Evolutionary conservation across 2,329 filamentous ascomycete genomes (phyloP), one percentile per base, ranked within the genome.

Genomic region (Cladorrhinum sp.): DNA sequence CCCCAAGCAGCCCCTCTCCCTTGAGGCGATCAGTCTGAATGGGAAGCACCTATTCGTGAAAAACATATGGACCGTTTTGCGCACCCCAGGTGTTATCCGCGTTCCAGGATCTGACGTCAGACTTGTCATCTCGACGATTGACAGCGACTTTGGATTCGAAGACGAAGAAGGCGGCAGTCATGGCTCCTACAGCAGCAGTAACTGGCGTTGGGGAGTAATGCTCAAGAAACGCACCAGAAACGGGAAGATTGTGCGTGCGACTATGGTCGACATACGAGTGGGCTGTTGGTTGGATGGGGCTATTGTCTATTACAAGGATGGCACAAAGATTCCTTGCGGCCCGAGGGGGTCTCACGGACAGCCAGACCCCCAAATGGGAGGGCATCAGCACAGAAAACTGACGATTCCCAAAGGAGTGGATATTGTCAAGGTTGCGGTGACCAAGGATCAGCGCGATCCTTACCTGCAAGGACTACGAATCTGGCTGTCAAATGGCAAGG

Each of bases 261-360:
- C 68, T 1, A 73, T 70, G 16, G 76, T 82, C 26, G 79, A 82
- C 62, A 65, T 81, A 2, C 72, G 78, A 1, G 75, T 80, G 5
- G 79, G 79, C 3, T 72, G 68, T 46, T 65, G 70, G 6, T 74
- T 80, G 46, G 79, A 82, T 56, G 78, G 79, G 24, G 78, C 75
- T 4, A 72, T 77, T 30, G 74, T 82, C 2, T 70, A 77, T 62
- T 82, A 78, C 64, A 69, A 68, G 50, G 78, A 81, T 57, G 78
- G 77, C 8, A 70, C 73, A n/a, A 67, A 64, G 9, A 72, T 74
- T 14, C 76, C 78, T 26, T 81, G 78, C 66, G 79, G 79, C 0
- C 74, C 73, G 0, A 67, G 69, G 6, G 54, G 60, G 0, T 9
- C 26, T 28, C 26, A 28, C 9, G 26, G 26, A 28, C 26, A 28